Conservation (phyloP, 2,329 filamentous ascomycete genomes). For the Calonectria crousiana region DNA sequence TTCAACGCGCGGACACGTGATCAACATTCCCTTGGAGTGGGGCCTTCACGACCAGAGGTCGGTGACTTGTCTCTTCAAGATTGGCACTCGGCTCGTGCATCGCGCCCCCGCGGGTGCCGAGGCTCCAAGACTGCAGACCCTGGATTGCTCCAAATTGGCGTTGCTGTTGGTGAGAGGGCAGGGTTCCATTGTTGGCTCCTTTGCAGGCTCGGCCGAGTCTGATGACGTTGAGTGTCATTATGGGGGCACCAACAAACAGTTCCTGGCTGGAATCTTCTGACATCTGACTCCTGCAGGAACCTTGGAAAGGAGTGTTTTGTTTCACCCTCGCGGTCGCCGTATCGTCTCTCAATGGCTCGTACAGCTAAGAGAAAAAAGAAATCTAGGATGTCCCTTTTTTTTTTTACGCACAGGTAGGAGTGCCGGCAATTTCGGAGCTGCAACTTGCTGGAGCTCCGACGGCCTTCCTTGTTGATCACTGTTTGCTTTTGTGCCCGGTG, state of each 20-base stretch:
- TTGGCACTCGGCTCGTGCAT: slow-evolving; percentile 6
- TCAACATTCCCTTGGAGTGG: slow-evolving; percentile 25
- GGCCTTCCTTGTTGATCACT: slow-evolving; percentile 14
- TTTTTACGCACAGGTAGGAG: background rate
- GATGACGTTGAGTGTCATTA: slow-evolving; percentile 15
- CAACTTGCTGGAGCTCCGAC: background rate
- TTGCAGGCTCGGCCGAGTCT: background rate
- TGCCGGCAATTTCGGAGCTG: slow-evolving; percentile 13
- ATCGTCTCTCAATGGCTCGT: background rate
- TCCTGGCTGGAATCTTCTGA: background rate
- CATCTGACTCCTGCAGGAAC: background rate
- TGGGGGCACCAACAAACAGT: background rate
- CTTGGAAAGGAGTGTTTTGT: background rate
- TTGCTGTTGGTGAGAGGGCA: background rate
- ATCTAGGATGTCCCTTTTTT: slow-evolving; percentile 3
- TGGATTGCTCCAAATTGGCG: background rate
- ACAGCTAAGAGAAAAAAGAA: slow-evolving; percentile 4
- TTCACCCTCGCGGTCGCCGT: background rate
- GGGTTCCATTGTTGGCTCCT: slow-evolving; percentile 9
- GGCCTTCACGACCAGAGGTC: background rate
- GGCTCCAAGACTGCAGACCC: background rate
- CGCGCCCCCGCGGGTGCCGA: slow-evolving; percentile 22
- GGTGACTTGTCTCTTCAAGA: slow-evolving; percentile 15
- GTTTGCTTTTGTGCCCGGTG: slow-evolving; percentile 4
- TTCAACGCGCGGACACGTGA: slow-evolving; percentile 35